Conservation (phyloP, 2,329 filamentous ascomycete genomes). For the Aspergillus latus region DNA sequence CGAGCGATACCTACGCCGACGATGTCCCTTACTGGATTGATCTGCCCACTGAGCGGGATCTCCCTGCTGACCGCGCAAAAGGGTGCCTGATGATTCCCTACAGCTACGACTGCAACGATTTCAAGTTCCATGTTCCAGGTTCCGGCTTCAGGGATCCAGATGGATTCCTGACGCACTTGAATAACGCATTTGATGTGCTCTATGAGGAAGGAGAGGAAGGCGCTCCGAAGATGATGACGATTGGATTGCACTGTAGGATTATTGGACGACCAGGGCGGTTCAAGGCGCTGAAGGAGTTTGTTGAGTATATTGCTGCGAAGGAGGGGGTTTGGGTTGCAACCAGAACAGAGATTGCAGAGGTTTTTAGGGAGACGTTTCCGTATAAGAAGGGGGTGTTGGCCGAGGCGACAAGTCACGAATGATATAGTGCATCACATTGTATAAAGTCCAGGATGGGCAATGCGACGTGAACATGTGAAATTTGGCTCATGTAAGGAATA, state of each 20-base stretch:
- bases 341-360: constrained; percentile 9
- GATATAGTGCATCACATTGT: background rate
- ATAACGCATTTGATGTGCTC: constrained; percentile 9
- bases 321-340: constrained; percentile 11
- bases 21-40: constrained; percentile 11
- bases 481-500: too few relatives aligned
- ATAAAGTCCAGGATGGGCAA: too few relatives aligned
- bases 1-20: constrained; percentile 9
- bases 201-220: constrained; percentile 7
- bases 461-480: too few relatives aligned
- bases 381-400: constrained; percentile 4
- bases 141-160: constrained; percentile 6
- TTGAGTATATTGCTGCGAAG: constrained; percentile 3
- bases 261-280: constrained; percentile 6
- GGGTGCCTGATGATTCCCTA: constrained; percentile 7
- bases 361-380: constrained; percentile 1
- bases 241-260: constrained; percentile 6
- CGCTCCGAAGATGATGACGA: constrained; percentile 10
- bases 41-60: background rate
- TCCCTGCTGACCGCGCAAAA: background rate
- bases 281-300: constrained; percentile 2
- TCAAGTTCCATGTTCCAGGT: constrained; percentile 2
- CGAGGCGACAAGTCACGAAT: background rate
- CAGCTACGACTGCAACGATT: constrained; percentile 7
- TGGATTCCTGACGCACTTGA: background rate